These are phyloP conservation scores for Kuraishia hungarica DNA, from an alignment of 805 yeast species.

Conservation along the genomic window DNA sequence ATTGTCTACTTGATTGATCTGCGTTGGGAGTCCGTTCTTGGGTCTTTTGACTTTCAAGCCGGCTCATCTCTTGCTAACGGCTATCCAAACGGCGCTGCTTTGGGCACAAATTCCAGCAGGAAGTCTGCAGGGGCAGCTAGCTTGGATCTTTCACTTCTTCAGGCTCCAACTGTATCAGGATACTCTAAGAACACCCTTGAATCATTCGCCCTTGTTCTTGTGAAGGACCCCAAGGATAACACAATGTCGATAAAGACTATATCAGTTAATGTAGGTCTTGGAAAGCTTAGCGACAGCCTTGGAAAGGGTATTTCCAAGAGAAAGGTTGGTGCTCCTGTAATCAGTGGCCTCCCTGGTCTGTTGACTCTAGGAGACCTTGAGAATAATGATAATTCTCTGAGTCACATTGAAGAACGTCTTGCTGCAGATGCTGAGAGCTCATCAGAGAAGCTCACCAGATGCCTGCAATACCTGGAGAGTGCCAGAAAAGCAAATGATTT, in stretches of 20 bases:
- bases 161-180: constrained; percentile 13
- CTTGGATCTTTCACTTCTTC: constrained; percentile 19
- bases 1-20: constrained; percentile 35
- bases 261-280: constrained; percentile 54
- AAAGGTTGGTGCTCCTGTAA: background rate
- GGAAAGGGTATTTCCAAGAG: constrained; percentile 43
- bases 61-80: background rate
- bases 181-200: constrained; percentile 26
- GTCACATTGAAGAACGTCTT: background rate
- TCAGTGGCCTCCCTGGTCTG: background rate
- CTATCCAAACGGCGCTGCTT: background rate
- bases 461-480: constrained; percentile 18
- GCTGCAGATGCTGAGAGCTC: constrained; percentile 8
- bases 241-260: constrained; percentile 33
- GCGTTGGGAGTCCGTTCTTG: constrained; percentile 29
- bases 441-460: background rate
- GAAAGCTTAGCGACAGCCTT: constrained; percentile 58
- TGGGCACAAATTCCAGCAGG: background rate
- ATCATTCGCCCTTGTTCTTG: constrained; percentile 32
- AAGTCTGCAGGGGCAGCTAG: background rate
- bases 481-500: constrained; percentile 14
- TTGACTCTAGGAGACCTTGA: background rate
- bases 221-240: constrained; percentile 32
- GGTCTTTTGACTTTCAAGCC: constrained; percentile 15
- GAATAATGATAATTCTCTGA: background rate